Percentiles rank a stretch among this genome's conserved stretches.
Conservation (phyloP, 2,329 filamentous ascomycete species). For the Colletotrichum lindemuthianum region DNA sequence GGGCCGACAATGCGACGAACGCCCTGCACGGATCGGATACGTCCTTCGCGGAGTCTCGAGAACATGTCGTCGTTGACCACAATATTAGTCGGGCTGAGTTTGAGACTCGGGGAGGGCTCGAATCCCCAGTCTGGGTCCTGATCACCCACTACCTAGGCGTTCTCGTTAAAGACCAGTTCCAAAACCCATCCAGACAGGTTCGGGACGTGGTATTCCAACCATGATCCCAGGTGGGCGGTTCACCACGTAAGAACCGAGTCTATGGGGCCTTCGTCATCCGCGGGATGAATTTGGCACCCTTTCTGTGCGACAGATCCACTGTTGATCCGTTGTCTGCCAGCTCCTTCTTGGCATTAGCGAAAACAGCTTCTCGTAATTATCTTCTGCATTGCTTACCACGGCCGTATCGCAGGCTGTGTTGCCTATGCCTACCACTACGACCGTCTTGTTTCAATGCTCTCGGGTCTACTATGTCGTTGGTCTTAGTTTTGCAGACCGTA, state of each 20-base stretch:
- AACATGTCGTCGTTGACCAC: conserved; percentile 16
- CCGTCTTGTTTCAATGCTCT: conserved; percentile 38
- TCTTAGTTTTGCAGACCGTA: background rate
- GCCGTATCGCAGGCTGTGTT: conserved; percentile 42
- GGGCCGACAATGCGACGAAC: conserved; percentile 39
- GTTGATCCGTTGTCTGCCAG: conserved; percentile 35
- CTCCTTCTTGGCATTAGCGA: conserved; percentile 29
- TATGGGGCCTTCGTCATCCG: conserved; percentile 38
- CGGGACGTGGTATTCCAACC: conserved; percentile 36
- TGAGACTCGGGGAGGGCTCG: conserved; percentile 4
- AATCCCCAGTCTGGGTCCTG: conserved; percentile 15
- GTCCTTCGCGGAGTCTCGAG: conserved; percentile 8
- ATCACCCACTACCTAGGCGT: background rate
- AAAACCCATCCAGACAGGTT: conserved; percentile 13
- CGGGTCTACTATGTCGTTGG: conserved; percentile 20
- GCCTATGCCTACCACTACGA: conserved; percentile 41
- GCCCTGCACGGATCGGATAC: conserved; percentile 3
- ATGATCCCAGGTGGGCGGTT: conserved; percentile 35
- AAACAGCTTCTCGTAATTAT: background rate
- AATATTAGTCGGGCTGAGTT: background rate
- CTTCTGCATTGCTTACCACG: conserved; percentile 27
- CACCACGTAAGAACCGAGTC: conserved; percentile 38
- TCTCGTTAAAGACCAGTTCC: background rate
- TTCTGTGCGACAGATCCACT: conserved; percentile 40
- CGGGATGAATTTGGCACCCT: conserved; percentile 38